Conservation (phyloP, 768 basidiomycete genomes). For the Clathrus columnatus region DNA sequence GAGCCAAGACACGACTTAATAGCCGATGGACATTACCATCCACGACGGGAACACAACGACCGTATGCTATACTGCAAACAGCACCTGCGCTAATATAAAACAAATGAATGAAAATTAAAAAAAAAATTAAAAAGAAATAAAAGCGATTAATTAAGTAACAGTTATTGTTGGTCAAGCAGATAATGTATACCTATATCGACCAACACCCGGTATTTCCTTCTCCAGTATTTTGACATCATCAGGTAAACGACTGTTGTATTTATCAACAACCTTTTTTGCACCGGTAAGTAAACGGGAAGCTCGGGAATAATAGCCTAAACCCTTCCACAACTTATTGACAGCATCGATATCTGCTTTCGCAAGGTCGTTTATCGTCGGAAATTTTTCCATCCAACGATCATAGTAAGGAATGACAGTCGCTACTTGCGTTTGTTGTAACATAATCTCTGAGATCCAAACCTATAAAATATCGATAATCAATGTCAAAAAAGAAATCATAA, state of each 20-base stretch:
- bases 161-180: constrained; percentile 19
- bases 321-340: constrained; percentile 87
- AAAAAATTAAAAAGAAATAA: neutral
- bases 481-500: neutral
- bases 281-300: constrained; percentile 74
- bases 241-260: constrained; percentile 65
- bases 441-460: constrained; percentile 90
- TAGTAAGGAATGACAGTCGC: constrained; percentile 92
- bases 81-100: constrained; percentile 22
- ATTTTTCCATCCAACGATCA: constrained; percentile 76
- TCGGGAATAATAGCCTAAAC: constrained; percentile 84
- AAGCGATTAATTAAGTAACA: neutral
- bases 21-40: constrained; percentile 88
- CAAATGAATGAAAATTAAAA: neutral
- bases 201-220: constrained; percentile 77
- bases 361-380: constrained; percentile 72
- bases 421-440: constrained; percentile 96
- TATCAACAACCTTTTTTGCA: constrained; percentile 68
- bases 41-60: constrained; percentile 70
- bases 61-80: constrained; percentile 74
- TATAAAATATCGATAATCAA: constrained; percentile 19
- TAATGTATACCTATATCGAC: constrained; percentile 81
- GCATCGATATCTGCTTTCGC: constrained; percentile 69
- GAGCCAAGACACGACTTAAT: constrained; percentile 72
- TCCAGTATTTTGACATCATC: constrained; percentile 75